Evolutionary conservation across 768 basidiomycete species (phyloP), one percentile per base, ranked within the genome.

Genomic region (Hygrocybe coccinea): DNA sequence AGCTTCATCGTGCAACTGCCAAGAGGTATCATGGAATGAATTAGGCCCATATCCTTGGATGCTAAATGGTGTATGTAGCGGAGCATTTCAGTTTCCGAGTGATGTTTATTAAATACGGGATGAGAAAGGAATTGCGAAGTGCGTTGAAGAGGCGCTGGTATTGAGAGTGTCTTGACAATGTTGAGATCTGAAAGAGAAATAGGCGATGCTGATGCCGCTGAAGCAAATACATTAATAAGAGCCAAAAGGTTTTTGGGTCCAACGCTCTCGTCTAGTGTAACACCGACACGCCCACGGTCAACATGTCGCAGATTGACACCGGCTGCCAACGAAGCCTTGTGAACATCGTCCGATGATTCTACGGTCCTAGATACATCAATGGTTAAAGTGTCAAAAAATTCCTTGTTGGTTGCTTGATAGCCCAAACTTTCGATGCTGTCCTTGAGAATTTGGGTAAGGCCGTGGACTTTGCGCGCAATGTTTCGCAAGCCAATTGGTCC

Each of bases 1-100:
- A 99, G 80, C 73, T 98, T 97, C 94, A 95, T 97, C 5, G 94
- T 95, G 71, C 94, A 95, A 68, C 91, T 94, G 55, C 94, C 94
- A 2, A 95, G 82, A 11, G 91, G 87, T 62, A 97, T 97, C 92
- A 98, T 97, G 44, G 91, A 84, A 68, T 99, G 97, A 8, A 91
- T 88, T 33, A 99, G 85, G 25, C 91, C 87, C 55, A 98, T 82
- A 67, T 99, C 97, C 75, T 98, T 98, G 36, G 86, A 86, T 57
- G 94, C 90, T 48, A 99, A 82, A 62, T 93, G 88, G 73, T 91
- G 84, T 65, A 98, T 91, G 71, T 97, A 97, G 36, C 97, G 92
- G 34, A 99, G 77, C 89, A 99, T 94, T 73, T 97, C 94, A 0
- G 97, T 99, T 76, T 99, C 97, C 4, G 94, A 95, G 68, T 98